Evolutionary conservation across 495 filamentous ascomycete genomes (phyloP).

Genomic region (Trichocladium uniseriatum): DNA sequence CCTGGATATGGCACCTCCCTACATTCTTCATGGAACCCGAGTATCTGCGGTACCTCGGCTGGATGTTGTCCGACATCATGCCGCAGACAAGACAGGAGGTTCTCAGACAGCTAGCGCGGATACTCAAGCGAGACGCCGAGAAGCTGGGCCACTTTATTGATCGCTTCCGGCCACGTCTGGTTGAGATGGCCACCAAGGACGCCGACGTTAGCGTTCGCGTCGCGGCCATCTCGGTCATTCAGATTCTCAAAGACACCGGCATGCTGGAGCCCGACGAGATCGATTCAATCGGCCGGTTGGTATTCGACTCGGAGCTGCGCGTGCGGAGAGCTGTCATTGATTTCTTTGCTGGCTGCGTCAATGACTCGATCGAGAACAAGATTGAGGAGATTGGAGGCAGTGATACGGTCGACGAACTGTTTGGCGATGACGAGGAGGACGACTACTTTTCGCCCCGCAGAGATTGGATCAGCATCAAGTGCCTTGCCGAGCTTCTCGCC

Average conservation of each 20-base stretch:
- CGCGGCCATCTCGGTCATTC: slow-evolving; percentile 67
- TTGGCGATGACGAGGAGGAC: slow-evolving; percentile 62
- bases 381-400: slow-evolving; percentile 71
- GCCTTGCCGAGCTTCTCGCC: slow-evolving; percentile 71
- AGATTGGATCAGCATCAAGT: slow-evolving; percentile 87
- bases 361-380: slow-evolving; percentile 68
- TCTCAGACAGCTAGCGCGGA: slow-evolving; percentile 64
- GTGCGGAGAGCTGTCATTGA: slow-evolving; percentile 78
- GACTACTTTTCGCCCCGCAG: slow-evolving; percentile 64
- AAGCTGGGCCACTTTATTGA: slow-evolving; percentile 82
- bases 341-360: slow-evolving; percentile 81
- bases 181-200: slow-evolving; percentile 86
- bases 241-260: slow-evolving; percentile 70
- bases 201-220: slow-evolving; percentile 68
- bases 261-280: slow-evolving; percentile 86
- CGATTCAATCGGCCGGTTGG: slow-evolving; percentile 69
- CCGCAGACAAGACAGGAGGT: slow-evolving; percentile 63
- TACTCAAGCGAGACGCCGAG: slow-evolving; percentile 71
- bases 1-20: slow-evolving; percentile 76
- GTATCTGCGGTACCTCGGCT: slow-evolving; percentile 88
- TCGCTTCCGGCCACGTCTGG: slow-evolving; percentile 72
- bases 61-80: slow-evolving; percentile 76
- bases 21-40: slow-evolving; percentile 78
- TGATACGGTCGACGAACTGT: slow-evolving; percentile 51
- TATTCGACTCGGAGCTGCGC: slow-evolving; percentile 76